phyloP scores from a whole-genome alignment of 768 basidiomycete genomes.

The Suillus weaverae region DNA sequence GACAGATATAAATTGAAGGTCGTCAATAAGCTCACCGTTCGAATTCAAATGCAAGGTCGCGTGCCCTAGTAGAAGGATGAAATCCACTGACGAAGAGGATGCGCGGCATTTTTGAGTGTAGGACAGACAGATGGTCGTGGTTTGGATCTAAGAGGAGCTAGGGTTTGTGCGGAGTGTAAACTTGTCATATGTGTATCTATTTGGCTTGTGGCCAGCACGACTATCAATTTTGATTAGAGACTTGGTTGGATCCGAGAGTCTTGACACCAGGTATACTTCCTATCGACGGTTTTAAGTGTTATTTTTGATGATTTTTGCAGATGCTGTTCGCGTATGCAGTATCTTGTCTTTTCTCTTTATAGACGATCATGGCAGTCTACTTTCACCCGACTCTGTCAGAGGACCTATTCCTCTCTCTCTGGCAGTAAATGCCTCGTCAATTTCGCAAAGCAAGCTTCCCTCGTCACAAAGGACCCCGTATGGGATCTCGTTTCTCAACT shows the following conservation, averaged over 20 bases:
- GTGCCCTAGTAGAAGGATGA: constrained; percentile 77
- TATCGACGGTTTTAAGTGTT: neutral
- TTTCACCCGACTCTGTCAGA: neutral
- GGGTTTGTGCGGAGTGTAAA: constrained; percentile 31
- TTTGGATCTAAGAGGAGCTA: constrained; percentile 19
- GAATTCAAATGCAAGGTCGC: constrained; percentile 84
- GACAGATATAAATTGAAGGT: neutral
- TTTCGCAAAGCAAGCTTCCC: constrained; percentile 35
- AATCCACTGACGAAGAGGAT: constrained; percentile 89
- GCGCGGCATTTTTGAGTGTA: constrained; percentile 57
- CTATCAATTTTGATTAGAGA: constrained; percentile 1
- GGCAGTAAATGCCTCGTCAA: constrained; percentile 21
- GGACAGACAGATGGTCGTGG: constrained; percentile 19
- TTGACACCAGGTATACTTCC: constrained; percentile 11
- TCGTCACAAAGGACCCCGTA: constrained; percentile 38
- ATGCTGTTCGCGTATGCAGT: constrained; percentile 20
- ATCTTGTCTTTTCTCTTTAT: constrained; percentile 15
- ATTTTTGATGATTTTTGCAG: constrained; percentile 15
- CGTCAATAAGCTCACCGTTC: constrained; percentile 59
- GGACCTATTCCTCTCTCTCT: constrained; percentile 21
- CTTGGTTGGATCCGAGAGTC: neutral
- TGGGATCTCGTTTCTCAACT: constrained; percentile 44
- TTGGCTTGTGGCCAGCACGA: constrained; percentile 37
- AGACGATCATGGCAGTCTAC: constrained; percentile 3
- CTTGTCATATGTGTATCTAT: constrained; percentile 28